Conservation (phyloP, 2,329 filamentous ascomycete genomes). For the Pseudogymnoascus sp. region DNA sequence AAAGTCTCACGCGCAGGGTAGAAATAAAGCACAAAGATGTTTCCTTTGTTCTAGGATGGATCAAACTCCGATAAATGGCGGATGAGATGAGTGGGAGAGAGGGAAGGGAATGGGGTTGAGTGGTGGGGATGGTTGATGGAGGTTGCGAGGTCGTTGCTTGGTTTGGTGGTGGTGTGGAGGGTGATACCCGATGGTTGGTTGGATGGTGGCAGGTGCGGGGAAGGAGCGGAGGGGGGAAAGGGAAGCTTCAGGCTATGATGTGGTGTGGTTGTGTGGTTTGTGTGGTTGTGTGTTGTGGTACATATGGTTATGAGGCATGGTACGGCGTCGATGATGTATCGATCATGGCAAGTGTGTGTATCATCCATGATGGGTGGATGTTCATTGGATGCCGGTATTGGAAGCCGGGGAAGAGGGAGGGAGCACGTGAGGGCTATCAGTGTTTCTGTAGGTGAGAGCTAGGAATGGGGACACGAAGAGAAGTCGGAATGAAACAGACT, state of each 20-base stretch:
- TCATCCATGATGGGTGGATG: constrained; percentile 5
- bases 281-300: background rate
- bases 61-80: constrained; percentile 1
- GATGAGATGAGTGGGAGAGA: background rate
- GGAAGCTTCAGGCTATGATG: constrained; percentile 5
- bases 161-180: background rate
- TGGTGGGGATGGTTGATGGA: background rate
- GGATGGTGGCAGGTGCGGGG: background rate
- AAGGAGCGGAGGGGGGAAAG: background rate
- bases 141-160: background rate
- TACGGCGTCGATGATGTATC: background rate
- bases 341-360: constrained; percentile 3
- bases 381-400: background rate
- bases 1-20: background rate
- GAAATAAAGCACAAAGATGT: background rate
- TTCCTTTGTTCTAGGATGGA: background rate
- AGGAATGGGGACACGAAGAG: background rate
- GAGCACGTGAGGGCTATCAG: constrained; percentile 2
- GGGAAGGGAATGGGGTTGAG: background rate
- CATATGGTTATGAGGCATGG: background rate
- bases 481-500: background rate
- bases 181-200: background rate
- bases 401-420: background rate
- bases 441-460: background rate
- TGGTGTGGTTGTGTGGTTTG: background rate